phyloP scores from a whole-genome alignment of 768 basidiomycete species.

The Termitomyces sp. region DNA sequence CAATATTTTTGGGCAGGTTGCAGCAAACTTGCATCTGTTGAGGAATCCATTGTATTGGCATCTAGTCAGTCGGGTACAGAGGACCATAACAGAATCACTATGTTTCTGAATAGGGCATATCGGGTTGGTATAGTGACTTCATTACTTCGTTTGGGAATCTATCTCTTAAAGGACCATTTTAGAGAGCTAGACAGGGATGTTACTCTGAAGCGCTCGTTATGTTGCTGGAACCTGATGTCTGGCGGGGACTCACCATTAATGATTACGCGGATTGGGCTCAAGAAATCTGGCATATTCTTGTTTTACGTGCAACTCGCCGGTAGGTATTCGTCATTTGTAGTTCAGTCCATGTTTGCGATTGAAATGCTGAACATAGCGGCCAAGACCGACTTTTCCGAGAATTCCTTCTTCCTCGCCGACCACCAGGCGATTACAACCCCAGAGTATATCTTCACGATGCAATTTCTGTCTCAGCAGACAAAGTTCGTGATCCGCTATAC shows the following conservation, averaged over 20 bases:
- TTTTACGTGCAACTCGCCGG: constrained; percentile 65
- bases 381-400: constrained; percentile 64
- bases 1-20: constrained; percentile 44
- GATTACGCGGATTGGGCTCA: constrained; percentile 72
- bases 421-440: constrained; percentile 46
- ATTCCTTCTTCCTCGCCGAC: constrained; percentile 53
- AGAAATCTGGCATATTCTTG: constrained; percentile 74
- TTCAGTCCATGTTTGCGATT: background rate
- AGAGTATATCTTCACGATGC: constrained; percentile 52
- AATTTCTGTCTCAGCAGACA: constrained; percentile 30
- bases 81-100: constrained; percentile 56
- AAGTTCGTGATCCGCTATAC: constrained; percentile 37
- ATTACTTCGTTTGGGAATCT: background rate
- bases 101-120: constrained; percentile 62
- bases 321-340: constrained; percentile 41
- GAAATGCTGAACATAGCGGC: constrained; percentile 33
- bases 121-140: constrained; percentile 34
- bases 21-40: constrained; percentile 52
- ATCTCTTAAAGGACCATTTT: background rate
- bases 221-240: constrained; percentile 63
- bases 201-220: constrained; percentile 56
- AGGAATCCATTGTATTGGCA: constrained; percentile 65
- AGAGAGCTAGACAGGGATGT: constrained; percentile 67
- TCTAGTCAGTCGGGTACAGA: constrained; percentile 54
- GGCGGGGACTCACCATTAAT: constrained; percentile 57